These are phyloP conservation scores for Linnemannia elongata DNA, from an alignment of 192 early-diverging fungal genomes.

Conservation along the genomic window DNA sequence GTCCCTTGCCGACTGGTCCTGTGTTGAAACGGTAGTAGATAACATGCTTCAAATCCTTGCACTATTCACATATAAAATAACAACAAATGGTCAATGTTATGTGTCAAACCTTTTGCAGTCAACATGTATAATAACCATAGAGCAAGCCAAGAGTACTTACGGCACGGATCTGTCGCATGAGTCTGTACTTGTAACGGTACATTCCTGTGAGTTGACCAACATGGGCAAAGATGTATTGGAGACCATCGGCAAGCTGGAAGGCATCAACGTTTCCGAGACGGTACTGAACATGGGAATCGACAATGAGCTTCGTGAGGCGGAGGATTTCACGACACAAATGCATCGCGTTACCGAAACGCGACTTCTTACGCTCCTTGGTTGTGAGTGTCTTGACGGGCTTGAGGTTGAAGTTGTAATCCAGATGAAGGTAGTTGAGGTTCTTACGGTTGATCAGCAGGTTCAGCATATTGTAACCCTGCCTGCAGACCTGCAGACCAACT, in stretches of 20 bases:
- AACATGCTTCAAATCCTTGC: slow-evolving; percentile 95
- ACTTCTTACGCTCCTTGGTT: slow-evolving; percentile 99
- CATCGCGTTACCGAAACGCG: slow-evolving; percentile 98
- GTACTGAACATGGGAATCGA: slow-evolving; percentile 98
- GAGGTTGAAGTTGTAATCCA: slow-evolving; percentile 99
- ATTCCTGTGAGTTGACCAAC: slow-evolving; percentile 99
- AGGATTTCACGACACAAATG: slow-evolving; percentile 95
- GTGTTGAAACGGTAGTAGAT: slow-evolving; percentile 97
- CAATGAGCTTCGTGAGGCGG: slow-evolving; percentile 95
- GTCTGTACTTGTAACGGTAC: slow-evolving; percentile 99
- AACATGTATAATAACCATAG: neutral
- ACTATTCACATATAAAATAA: slow-evolving; percentile 26
- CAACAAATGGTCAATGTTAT: neutral
- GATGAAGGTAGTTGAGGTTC: slow-evolving; percentile 97
- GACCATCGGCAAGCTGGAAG: slow-evolving; percentile 98
- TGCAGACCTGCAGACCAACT: slow-evolving; percentile 97
- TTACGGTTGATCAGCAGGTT: slow-evolving; percentile 99
- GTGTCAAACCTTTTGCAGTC: neutral
- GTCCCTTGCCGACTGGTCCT: slow-evolving; percentile 97
- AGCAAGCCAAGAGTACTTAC: slow-evolving; percentile 31
- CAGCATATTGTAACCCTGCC: slow-evolving; percentile 99
- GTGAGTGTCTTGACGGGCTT: slow-evolving; percentile 99
- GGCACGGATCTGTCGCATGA: slow-evolving; percentile 98
- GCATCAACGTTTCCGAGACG: slow-evolving; percentile 98
- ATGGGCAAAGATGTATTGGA: slow-evolving; percentile 99